Evolutionary conservation across 306 rosid genomes (phyloP), one percentile per base, ranked within the genome.

Genomic region (Dryas octopetala): DNA sequence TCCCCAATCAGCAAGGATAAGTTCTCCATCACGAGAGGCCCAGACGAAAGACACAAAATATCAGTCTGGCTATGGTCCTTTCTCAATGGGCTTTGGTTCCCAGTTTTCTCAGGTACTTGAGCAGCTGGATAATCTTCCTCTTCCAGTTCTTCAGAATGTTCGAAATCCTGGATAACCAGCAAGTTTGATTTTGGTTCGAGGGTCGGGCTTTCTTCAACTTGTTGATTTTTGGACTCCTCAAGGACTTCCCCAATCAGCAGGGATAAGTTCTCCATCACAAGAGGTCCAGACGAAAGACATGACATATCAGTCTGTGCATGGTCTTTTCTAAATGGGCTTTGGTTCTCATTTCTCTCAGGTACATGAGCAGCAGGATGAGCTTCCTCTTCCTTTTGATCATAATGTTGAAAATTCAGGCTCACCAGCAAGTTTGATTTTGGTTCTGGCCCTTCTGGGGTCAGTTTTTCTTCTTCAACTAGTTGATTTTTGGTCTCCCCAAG

Each of bases 251-350:
- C 10, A 32, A 32, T 32, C 38, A 32, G 38, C 2, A 32, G 3
- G 38, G 38, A 32, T 32, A 32, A 32, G 38, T 32, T 32, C 38
- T 32, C 38, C 38, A 1, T 32, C 3, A 32, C 38, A 32, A 43
- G 55, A 17, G 54, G 66, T 51, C 45, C 68, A 55, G 63, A 49
- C 3, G 7, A 12, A 9, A 68, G 53, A 61, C 12, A 59, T 12
- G 13, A 47, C 44, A 64, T 67, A 79, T 82, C 88, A 13, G 65
- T 76, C 75, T 53, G 38, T 60, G 44, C 83, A 19, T 26, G 73
- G 62, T 63, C 62, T 50, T 85, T 60, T 17, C 58, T 51, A 4
- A 23, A 23, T 5, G 64, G 44, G 74, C 66, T 64, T 53, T 73
- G 74, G 55, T 59, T 61, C 52, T 81, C 83, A 49, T 79, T 10